phyloP scores from a whole-genome alignment of 768 basidiomycete species.

The Boletus subcaerulescens region DNA sequence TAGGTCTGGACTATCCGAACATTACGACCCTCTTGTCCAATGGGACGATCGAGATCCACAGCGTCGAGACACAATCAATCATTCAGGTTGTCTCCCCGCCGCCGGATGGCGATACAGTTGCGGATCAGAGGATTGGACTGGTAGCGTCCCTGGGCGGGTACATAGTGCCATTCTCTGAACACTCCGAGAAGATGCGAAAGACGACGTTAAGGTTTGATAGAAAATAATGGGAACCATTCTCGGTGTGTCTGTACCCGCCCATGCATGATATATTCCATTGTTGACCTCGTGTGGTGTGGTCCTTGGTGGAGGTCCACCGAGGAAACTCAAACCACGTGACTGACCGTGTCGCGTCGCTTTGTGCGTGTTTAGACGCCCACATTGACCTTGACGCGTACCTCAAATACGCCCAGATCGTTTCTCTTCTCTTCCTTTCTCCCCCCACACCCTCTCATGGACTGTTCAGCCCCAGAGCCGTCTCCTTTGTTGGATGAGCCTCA shows the following conservation, averaged over 20 bases:
- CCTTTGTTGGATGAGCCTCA: constrained; percentile 5
- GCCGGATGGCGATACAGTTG: constrained; percentile 17
- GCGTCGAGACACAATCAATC: constrained; percentile 66
- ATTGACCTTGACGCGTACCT: constrained; percentile 7
- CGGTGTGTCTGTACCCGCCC: constrained; percentile 23
- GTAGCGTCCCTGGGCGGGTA: constrained; percentile 36
- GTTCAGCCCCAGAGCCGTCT: constrained; percentile 3
- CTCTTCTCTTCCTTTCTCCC: not conserved
- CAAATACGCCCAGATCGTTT: constrained; percentile 4
- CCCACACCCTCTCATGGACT: constrained; percentile 5
- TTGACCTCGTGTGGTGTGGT: constrained; percentile 1
- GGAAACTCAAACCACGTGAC: constrained; percentile 27
- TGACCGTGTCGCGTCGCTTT: constrained; percentile 18
- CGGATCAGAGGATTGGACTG: constrained; percentile 29
- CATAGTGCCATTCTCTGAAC: constrained; percentile 41
- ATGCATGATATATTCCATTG: constrained; percentile 3
- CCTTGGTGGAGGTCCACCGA: no score
- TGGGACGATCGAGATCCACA: constrained; percentile 78
- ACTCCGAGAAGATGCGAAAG: constrained; percentile 39
- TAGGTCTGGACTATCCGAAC: constrained; percentile 81
- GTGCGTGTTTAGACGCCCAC: constrained; percentile 14
- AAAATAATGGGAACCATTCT: constrained; percentile 4
- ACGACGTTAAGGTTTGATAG: constrained; percentile 29
- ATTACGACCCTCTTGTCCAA: constrained; percentile 77
- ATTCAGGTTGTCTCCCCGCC: constrained; percentile 66